Conservation (phyloP, 2,329 filamentous ascomycete genomes). For the Alternaria infectoria region DNA sequence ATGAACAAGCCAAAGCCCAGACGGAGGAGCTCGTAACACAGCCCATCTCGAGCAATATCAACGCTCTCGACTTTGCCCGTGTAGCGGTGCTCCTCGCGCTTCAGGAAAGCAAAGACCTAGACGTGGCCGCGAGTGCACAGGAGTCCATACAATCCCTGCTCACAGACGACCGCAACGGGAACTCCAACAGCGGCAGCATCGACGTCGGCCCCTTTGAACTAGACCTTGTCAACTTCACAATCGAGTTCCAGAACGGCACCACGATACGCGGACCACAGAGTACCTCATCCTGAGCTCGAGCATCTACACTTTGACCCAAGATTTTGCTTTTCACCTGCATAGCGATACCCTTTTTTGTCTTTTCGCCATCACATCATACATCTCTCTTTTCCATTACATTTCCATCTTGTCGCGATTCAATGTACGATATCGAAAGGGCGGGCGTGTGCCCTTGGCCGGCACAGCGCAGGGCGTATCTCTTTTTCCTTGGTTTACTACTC, state of each 20-base stretch:
- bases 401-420: neutral
- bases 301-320: neutral
- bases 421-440: slow-evolving; percentile 17
- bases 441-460: slow-evolving; percentile 2
- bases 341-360: slow-evolving; percentile 26
- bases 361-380: neutral
- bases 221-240: slow-evolving; percentile 39
- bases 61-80: slow-evolving; percentile 54
- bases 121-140: slow-evolving; percentile 53
- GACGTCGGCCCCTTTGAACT: slow-evolving; percentile 40
- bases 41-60: slow-evolving; percentile 45
- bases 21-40: slow-evolving; percentile 28
- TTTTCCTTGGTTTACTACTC: slow-evolving; percentile 5
- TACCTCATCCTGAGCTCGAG: slow-evolving; percentile 1
- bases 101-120: slow-evolving; percentile 49
- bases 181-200: slow-evolving; percentile 30
- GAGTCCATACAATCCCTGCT: slow-evolving; percentile 50
- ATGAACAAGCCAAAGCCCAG: slow-evolving; percentile 15
- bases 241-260: slow-evolving; percentile 44
- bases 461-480: neutral
- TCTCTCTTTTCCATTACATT: neutral
- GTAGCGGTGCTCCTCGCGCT: slow-evolving; percentile 54
- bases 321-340: slow-evolving; percentile 5
- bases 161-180: slow-evolving; percentile 37
- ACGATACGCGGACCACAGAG: slow-evolving; percentile 26